Percentiles rank a stretch among this genome's conserved stretches.
phyloP scores from a whole-genome alignment of 192 early-diverging fungal genomes.

The Ambispora gerdemannii region DNA sequence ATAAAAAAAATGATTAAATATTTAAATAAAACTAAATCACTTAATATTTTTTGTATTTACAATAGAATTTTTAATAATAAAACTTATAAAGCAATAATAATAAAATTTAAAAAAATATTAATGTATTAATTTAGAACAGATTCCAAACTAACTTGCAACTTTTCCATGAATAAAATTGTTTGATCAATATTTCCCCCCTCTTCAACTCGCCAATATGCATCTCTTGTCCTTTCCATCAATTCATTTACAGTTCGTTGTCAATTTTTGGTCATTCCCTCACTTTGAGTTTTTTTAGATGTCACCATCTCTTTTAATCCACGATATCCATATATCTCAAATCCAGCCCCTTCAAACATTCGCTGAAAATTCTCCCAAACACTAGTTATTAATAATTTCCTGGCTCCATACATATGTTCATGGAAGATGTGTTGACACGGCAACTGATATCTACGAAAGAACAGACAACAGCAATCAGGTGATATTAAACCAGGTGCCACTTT shows the following conservation, averaged over 20 bases:
- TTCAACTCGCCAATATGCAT: neutral
- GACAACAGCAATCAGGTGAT: slow-evolving; percentile 2
- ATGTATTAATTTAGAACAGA: no score
- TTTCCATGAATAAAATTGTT: no score
- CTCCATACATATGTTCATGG: no score
- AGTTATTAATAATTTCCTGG: slow-evolving; percentile 5
- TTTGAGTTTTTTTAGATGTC: neutral
- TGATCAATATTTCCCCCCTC: no score
- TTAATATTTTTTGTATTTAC: no score
- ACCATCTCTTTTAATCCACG: slow-evolving; percentile 3
- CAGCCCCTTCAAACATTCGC: slow-evolving; percentile 19
- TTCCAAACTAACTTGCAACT: no score
- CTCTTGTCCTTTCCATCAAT: neutral
- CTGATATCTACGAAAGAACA: neutral
- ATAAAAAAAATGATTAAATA: no score
- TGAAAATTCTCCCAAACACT: slow-evolving; percentile 25
- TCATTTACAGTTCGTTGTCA: slow-evolving; percentile 19
- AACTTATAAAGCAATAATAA: no score
- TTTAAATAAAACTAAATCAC: no score
- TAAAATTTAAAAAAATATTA: no score
- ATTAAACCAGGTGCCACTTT: slow-evolving; percentile 4
- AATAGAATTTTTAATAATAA: no score
- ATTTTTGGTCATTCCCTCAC: slow-evolving; percentile 5
- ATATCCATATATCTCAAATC: slow-evolving; percentile 21
- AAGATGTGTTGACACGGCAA: slow-evolving; percentile 16